phyloP scores from a whole-genome alignment of 306 rosid genomes.

The Cucurbita pepo region DNA sequence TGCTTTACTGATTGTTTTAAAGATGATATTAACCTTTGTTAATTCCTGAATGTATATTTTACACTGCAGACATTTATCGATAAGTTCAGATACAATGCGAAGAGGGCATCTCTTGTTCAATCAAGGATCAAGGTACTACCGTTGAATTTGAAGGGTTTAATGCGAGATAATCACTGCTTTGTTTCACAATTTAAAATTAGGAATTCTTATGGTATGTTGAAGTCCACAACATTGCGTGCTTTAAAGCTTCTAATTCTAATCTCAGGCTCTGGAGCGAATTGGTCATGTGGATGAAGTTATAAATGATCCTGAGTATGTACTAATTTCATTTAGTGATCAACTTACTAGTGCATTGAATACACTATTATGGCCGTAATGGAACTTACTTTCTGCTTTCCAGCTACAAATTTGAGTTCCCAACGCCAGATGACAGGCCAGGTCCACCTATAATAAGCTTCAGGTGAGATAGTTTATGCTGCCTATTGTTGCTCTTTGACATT shows the following conservation, averaged over 20 bases:
- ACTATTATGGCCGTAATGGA: neutral
- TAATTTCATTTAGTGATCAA: constrained; percentile 8
- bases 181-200: neutral
- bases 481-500: neutral
- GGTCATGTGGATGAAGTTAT: constrained; percentile 84
- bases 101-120: constrained; percentile 98
- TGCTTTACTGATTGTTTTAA: neutral
- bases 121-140: constrained; percentile 87
- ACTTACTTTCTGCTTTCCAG: constrained; percentile 28
- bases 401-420: constrained; percentile 98
- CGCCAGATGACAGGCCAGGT: constrained; percentile 99
- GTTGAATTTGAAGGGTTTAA: neutral
- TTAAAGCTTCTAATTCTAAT: neutral
- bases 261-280: constrained; percentile 79
- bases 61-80: constrained; percentile 71
- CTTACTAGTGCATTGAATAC: neutral
- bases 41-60: neutral
- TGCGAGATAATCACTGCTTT: neutral
- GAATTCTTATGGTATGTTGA: neutral
- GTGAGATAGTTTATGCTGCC: constrained; percentile 18
- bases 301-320: constrained; percentile 91
- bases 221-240: neutral
- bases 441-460: constrained; percentile 99
- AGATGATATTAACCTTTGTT: neutral
- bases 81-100: constrained; percentile 95